Conservation (phyloP, 176 grass and related monocot genomes). For the Zoysia pacifica region DNA sequence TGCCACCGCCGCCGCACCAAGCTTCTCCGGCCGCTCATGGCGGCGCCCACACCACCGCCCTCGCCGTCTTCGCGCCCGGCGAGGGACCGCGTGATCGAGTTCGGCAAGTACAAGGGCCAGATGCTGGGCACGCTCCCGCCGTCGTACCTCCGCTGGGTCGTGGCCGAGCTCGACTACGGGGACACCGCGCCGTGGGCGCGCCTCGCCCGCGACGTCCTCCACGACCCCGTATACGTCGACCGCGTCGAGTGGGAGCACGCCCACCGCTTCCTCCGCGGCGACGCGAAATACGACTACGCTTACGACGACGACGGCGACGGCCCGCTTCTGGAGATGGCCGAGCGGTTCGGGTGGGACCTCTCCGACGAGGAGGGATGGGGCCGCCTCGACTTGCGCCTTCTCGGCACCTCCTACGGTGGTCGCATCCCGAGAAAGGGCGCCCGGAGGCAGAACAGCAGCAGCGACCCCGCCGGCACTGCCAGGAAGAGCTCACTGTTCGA, state of each 20-base stretch:
- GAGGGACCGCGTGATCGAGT: conserved; percentile 55
- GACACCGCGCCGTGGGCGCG: conserved; percentile 46
- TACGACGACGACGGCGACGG: conserved; percentile 38
- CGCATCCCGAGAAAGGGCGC: conserved; percentile 51
- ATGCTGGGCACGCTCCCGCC: conserved; percentile 69
- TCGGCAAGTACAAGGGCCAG: conserved; percentile 60
- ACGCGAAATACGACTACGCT: conserved; percentile 39
- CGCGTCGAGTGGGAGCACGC: conserved; percentile 69
- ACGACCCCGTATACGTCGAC: conserved; percentile 53
- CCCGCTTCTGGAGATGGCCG: conserved; percentile 56
- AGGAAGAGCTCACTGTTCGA: conserved; percentile 13
- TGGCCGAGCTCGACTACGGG: conserved; percentile 53
- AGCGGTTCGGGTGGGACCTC: conserved; percentile 63
- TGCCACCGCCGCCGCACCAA: background rate
- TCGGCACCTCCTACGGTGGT: conserved; percentile 65
- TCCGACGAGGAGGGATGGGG: conserved; percentile 57
- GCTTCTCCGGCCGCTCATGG: background rate
- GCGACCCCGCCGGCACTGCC: background rate
- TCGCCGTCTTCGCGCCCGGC: conserved; percentile 36
- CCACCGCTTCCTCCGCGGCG: conserved; percentile 58
- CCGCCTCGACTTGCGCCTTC: conserved; percentile 51
- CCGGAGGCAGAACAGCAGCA: background rate
- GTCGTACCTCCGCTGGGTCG: conserved; percentile 58
- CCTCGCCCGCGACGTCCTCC: conserved; percentile 55
- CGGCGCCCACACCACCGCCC: background rate